phyloP scores from a whole-genome alignment of 2,329 filamentous ascomycete genomes.

The Trichoderma sp. region DNA sequence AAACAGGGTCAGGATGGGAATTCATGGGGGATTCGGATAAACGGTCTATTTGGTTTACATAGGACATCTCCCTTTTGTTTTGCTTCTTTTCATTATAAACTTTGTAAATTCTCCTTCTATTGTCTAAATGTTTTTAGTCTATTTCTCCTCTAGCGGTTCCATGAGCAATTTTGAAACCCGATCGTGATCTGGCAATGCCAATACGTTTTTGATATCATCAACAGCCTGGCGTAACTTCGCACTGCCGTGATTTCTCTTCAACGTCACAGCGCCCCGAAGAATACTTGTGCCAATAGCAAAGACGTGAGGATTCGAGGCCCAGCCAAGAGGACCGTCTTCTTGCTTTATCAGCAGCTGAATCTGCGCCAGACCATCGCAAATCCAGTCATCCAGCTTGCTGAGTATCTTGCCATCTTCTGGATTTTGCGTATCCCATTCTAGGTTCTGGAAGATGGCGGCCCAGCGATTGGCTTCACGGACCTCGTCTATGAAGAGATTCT shows the following conservation, averaged over 20 bases:
- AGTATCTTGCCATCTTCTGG: conserved; percentile 23
- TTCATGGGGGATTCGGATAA: not conserved
- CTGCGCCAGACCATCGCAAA: conserved; percentile 37
- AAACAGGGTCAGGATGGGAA: not conserved
- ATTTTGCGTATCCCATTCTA: conserved; percentile 24
- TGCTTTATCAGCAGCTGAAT: conserved; percentile 43
- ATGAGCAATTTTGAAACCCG: conserved; percentile 31
- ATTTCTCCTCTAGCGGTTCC: conserved; percentile 7
- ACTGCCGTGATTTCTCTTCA: conserved; percentile 26
- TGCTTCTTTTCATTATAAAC: not conserved
- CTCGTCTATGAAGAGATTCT: conserved; percentile 90
- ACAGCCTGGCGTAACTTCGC: conserved; percentile 21
- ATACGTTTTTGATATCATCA: not conserved
- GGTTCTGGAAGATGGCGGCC: conserved; percentile 47
- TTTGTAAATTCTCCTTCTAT: not conserved
- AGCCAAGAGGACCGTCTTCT: conserved; percentile 67
- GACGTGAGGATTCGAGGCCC: conserved; percentile 64
- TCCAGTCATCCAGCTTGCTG: conserved; percentile 44
- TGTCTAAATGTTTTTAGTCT: not conserved
- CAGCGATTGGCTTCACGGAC: conserved; percentile 71
- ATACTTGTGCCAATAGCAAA: conserved; percentile 58
- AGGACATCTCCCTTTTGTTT: not conserved
- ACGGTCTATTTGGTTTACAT: not conserved
- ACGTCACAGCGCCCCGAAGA: conserved; percentile 38
- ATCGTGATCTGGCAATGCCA: conserved; percentile 9